Conservation (phyloP, 2,329 filamentous ascomycete genomes). For the Gremmenia infestans region DNA sequence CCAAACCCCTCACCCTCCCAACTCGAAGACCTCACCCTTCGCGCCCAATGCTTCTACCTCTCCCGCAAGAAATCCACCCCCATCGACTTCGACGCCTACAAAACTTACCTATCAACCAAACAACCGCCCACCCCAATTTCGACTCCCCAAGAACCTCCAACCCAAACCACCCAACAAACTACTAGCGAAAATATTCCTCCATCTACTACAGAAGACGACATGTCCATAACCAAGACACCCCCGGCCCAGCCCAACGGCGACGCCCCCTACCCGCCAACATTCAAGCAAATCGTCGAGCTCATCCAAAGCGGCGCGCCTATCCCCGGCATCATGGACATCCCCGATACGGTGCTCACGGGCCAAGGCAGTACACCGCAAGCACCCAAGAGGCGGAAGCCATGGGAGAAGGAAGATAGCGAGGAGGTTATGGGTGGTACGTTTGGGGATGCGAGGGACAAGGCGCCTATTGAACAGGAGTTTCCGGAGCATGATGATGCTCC, state of each 20-base stretch:
- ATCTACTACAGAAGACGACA: too few relatives aligned
- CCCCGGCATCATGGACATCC: slow-evolving; percentile 83
- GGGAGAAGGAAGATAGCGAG: slow-evolving; percentile 59
- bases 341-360: slow-evolving; percentile 62
- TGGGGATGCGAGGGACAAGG: slow-evolving; percentile 25
- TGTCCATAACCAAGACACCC: too few relatives aligned
- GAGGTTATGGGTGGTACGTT: slow-evolving; percentile 25
- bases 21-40: slow-evolving; percentile 52
- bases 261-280: slow-evolving; percentile 74
- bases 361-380: slow-evolving; percentile 53
- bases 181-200: too few relatives aligned
- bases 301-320: slow-evolving; percentile 79
- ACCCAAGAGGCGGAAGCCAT: slow-evolving; percentile 57
- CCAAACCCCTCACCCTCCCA: slow-evolving; percentile 49
- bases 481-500: slow-evolving; percentile 15
- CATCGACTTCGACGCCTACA: slow-evolving; percentile 65
- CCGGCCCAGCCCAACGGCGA: slow-evolving; percentile 27
- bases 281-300: slow-evolving; percentile 80
- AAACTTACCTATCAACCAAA: slow-evolving; percentile 46
- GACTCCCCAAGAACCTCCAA: neutral
- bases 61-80: slow-evolving; percentile 40
- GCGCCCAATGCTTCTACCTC: slow-evolving; percentile 68
- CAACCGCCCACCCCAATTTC: slow-evolving; percentile 9
- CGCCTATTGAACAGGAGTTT: slow-evolving; percentile 25
- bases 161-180: slow-evolving; percentile 2